phyloP scores from a whole-genome alignment of 495 filamentous ascomycete genomes.

The Penicillium arizonense region DNA sequence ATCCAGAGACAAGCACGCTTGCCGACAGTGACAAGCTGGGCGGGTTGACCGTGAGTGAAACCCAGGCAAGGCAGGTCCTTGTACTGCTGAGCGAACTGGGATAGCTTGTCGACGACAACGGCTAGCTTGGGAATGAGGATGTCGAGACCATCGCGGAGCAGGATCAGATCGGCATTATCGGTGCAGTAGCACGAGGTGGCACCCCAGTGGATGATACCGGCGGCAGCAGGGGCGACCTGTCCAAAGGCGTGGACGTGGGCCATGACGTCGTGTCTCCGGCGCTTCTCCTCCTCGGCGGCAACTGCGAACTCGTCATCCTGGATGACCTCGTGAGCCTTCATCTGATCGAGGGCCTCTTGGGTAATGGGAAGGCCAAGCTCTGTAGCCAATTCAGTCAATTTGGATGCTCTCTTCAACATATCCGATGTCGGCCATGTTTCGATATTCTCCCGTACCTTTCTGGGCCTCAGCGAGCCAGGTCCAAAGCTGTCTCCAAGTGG shows the following conservation, averaged over 20 bases:
- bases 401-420: slow-evolving; percentile 12
- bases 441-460: slow-evolving; percentile 49
- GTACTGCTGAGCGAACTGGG: slow-evolving; percentile 72
- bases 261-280: slow-evolving; percentile 69
- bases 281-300: slow-evolving; percentile 77
- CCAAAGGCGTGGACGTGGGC: slow-evolving; percentile 75
- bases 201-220: slow-evolving; percentile 84
- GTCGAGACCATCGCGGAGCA: slow-evolving; percentile 71
- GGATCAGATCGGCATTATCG: slow-evolving; percentile 88
- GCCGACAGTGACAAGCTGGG: slow-evolving; percentile 82
- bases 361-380: slow-evolving; percentile 58
- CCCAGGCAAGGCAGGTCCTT: slow-evolving; percentile 64
- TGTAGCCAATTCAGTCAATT: slow-evolving; percentile 30
- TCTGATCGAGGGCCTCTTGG: slow-evolving; percentile 69
- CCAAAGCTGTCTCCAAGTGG: slow-evolving; percentile 81
- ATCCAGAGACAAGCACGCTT: slow-evolving; percentile 73
- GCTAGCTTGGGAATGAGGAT: slow-evolving; percentile 83
- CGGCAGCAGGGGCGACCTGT: slow-evolving; percentile 72
- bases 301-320: slow-evolving; percentile 78
- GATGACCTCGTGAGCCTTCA: slow-evolving; percentile 68
- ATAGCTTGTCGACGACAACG: slow-evolving; percentile 77
- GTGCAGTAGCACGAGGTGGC: slow-evolving; percentile 67
- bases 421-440: slow-evolving; percentile 14
- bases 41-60: slow-evolving; percentile 85
- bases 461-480: slow-evolving; percentile 80